Percentiles rank a stretch among this genome's conserved stretches.
phyloP scores from a whole-genome alignment of 164 flowering plant species.

The Protea cynaroides region DNA sequence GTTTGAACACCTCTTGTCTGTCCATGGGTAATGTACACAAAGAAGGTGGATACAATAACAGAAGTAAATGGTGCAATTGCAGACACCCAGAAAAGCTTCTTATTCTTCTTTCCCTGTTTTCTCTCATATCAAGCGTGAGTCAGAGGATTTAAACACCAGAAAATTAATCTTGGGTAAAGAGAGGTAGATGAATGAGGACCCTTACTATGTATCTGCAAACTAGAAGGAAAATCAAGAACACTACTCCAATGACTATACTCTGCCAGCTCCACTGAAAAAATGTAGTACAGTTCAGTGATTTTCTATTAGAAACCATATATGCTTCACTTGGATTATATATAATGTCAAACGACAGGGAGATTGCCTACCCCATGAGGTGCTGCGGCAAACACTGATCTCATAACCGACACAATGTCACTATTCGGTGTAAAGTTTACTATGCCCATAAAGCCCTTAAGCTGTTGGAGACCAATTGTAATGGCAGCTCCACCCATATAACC shows the following conservation, averaged over 20 bases:
- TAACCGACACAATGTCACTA: conserved; percentile 62
- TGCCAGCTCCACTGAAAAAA: conserved; percentile 95
- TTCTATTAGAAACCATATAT: neutral
- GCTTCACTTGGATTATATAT: neutral
- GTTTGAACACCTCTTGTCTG: conserved; percentile 81
- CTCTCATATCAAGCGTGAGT: conserved; percentile 12
- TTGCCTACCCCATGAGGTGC: conserved; percentile 68
- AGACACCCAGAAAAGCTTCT: conserved; percentile 46
- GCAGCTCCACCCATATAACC: conserved; percentile 99
- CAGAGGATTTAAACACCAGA: neutral
- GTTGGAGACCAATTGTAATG: conserved; percentile 87
- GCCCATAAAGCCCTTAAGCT: conserved; percentile 92
- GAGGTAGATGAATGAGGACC: neutral
- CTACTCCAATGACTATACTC: conserved; percentile 68
- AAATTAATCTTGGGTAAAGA: neutral
- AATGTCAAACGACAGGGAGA: neutral
- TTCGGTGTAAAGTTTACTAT: conserved; percentile 65
- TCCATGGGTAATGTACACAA: conserved; percentile 72
- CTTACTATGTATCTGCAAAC: conserved; percentile 72
- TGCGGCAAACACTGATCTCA: conserved; percentile 53
- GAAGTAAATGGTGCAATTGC: conserved; percentile 89
- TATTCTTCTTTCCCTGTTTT: conserved; percentile 58
- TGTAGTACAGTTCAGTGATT: conserved; percentile 4
- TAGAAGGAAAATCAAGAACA: conserved; percentile 66
- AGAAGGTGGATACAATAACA: conserved; percentile 68